Conservation (phyloP, 306 rosid genomes). For the Cajanus cajan region DNA sequence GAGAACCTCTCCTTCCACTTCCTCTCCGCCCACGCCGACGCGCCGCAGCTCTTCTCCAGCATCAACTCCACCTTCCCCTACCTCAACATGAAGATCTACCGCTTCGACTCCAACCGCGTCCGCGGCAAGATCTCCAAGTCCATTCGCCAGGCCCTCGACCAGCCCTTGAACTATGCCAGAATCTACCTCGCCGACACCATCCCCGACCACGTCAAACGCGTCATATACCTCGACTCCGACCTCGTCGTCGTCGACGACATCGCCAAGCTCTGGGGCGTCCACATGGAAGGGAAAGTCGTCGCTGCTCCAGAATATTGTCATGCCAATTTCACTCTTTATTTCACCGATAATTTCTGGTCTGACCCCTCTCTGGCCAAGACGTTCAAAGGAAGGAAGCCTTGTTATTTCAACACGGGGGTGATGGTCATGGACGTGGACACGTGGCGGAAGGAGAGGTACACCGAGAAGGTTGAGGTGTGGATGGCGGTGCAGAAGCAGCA, state of each 20-base stretch:
- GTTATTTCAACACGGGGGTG: conserved; percentile 74
- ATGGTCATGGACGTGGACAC: conserved; percentile 72
- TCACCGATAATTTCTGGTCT: conserved; percentile 51
- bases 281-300: conserved; percentile 58
- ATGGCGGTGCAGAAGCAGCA: conserved; percentile 55
- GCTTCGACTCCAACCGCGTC: conserved; percentile 44
- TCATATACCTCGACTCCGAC: conserved; percentile 65
- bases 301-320: conserved; percentile 74
- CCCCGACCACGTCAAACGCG: conserved; percentile 45
- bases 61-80: conserved; percentile 63
- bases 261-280: conserved; percentile 60
- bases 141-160: conserved; percentile 62
- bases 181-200: conserved; percentile 58
- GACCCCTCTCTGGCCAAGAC: conserved; percentile 38
- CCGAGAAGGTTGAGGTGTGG: conserved; percentile 61
- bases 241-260: conserved; percentile 64
- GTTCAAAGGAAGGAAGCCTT: conserved; percentile 51
- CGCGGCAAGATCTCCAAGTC: conserved; percentile 61
- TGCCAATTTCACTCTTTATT: conserved; percentile 55
- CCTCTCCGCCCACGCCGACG: conserved; percentile 32
- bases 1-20: conserved; percentile 61
- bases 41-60: conserved; percentile 42
- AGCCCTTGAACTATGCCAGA: conserved; percentile 63
- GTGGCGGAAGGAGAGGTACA: conserved; percentile 58
- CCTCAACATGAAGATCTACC: conserved; percentile 45